Conservation (phyloP, 108 stramenopile genomes). For the Nitzschia palea region DNA sequence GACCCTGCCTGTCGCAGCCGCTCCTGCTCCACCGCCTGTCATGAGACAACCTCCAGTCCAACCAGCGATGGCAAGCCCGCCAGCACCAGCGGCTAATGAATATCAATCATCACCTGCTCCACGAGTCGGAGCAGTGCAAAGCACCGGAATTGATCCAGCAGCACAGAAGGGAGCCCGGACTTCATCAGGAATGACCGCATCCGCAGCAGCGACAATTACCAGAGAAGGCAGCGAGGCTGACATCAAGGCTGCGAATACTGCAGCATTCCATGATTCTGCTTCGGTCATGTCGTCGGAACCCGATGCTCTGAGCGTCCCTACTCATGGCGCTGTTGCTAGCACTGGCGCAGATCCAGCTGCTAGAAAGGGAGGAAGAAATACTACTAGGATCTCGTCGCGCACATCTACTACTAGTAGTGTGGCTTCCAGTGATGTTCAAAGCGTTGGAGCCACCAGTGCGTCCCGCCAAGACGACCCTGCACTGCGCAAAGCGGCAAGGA, state of each 20-base stretch:
- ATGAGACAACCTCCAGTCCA: conserved; percentile 27
- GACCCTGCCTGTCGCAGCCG: neutral
- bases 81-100: no score
- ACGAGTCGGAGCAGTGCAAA: neutral
- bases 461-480: no score
- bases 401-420: neutral
- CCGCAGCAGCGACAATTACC: conserved; percentile 4
- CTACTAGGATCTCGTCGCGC: neutral
- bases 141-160: conserved; percentile 4
- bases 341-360: conserved; percentile 1
- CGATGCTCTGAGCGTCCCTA: no score
- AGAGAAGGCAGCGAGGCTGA: no score
- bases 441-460: no score
- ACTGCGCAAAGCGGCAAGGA: no score
- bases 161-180: conserved; percentile 5
- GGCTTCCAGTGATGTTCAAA: no score
- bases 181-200: neutral
- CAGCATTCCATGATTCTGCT: neutral
- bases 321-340: conserved; percentile 7
- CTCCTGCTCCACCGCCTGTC: neutral
- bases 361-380: neutral
- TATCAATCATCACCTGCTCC: no score
- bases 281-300: no score
- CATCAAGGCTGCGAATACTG: neutral
- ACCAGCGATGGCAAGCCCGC: no score